Evolutionary conservation across 1,284 basidiomycete genomes (phyloP).

Genomic region (Malassezia sp.): DNA sequence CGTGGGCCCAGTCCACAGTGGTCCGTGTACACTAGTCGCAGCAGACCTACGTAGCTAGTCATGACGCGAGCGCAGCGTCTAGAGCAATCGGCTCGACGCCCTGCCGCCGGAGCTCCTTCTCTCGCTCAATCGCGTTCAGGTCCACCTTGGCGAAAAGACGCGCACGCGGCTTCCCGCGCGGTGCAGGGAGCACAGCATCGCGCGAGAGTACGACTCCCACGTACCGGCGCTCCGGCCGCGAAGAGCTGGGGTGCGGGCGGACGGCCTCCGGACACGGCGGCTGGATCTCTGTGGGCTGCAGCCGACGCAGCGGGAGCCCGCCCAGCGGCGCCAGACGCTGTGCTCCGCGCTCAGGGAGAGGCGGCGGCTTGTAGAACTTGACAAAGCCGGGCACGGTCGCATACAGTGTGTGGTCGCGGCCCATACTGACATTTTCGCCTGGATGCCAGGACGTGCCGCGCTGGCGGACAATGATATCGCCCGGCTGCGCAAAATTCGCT

Average conservation of each 20-base stretch:
- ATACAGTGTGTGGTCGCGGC: slow-evolving; percentile 44
- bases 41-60: background rate
- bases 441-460: slow-evolving; percentile 44
- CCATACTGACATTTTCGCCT: slow-evolving; percentile 39
- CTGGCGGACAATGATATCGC: slow-evolving; percentile 43
- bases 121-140: slow-evolving; percentile 25
- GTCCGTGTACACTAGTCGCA: background rate
- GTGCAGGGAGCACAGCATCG: slow-evolving; percentile 22
- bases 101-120: slow-evolving; percentile 14
- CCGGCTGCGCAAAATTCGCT: slow-evolving; percentile 35
- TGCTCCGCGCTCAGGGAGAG: background rate
- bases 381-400: slow-evolving; percentile 40
- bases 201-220: slow-evolving; percentile 35
- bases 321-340: slow-evolving; percentile 12
- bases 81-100: slow-evolving; percentile 10
- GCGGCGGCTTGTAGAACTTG: slow-evolving; percentile 36
- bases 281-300: slow-evolving; percentile 13
- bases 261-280: slow-evolving; percentile 4
- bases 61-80: slow-evolving; percentile 5
- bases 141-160: slow-evolving; percentile 38
- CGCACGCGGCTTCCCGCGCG: slow-evolving; percentile 21
- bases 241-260: slow-evolving; percentile 31
- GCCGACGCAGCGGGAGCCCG: slow-evolving; percentile 21
- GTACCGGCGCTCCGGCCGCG: slow-evolving; percentile 31
- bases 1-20: too few relatives aligned